Conservation (phyloP, 495 filamentous ascomycete species). For the Penicillium arizonense region DNA sequence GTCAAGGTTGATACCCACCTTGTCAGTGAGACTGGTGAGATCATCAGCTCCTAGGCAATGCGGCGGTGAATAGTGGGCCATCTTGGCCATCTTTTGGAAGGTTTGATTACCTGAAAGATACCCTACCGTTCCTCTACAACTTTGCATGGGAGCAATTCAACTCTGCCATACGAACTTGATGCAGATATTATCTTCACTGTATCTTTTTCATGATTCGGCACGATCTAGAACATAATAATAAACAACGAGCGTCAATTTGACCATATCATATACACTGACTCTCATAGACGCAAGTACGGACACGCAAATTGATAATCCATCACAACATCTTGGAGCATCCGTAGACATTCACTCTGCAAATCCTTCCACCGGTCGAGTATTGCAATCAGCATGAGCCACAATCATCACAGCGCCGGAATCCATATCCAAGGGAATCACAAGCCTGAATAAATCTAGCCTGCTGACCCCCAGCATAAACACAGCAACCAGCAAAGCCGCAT, state of each 20-base stretch:
- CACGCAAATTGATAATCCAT: neutral
- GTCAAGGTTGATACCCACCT: slow-evolving; percentile 74
- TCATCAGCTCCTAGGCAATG: slow-evolving; percentile 31
- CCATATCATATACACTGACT: neutral
- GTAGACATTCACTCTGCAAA: neutral
- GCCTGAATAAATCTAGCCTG: slow-evolving; percentile 11
- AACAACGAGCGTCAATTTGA: neutral
- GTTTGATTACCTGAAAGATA: slow-evolving; percentile 21
- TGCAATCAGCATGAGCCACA: slow-evolving; percentile 9
- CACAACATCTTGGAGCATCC: neutral
- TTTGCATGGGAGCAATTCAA: slow-evolving; percentile 12
- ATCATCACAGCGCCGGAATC: slow-evolving; percentile 20
- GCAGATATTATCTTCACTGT: slow-evolving; percentile 14
- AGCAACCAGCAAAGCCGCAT: slow-evolving; percentile 20
- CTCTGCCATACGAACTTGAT: slow-evolving; percentile 17
- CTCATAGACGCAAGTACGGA: neutral
- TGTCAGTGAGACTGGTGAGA: slow-evolving; percentile 67
- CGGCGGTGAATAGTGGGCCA: slow-evolving; percentile 9
- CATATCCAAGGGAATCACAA: slow-evolving; percentile 12
- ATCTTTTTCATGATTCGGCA: slow-evolving; percentile 8
- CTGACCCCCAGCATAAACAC: slow-evolving; percentile 12
- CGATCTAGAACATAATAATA: slow-evolving; percentile 19
- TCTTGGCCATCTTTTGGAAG: slow-evolving; percentile 3
- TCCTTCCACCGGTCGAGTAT: too few species aligned
- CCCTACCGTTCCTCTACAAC: slow-evolving; percentile 9